Evolutionary conservation across 768 basidiomycete species (phyloP).

Genomic region (Gymnopilus dilepis): DNA sequence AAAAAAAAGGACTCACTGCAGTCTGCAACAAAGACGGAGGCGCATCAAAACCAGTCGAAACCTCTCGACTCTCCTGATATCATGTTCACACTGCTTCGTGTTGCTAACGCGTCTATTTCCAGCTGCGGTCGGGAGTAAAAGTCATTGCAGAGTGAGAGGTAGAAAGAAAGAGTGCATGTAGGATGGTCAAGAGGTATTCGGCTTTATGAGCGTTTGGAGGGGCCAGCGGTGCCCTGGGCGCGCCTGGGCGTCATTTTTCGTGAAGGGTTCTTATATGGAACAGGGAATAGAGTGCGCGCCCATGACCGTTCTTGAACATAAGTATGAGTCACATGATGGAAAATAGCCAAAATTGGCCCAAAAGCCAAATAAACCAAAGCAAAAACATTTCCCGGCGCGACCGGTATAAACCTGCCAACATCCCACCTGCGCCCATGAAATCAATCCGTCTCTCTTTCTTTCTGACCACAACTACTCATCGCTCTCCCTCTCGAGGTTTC

Average conservation of each 20-base stretch:
- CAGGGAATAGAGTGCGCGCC: slow-evolving; percentile 19
- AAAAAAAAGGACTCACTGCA: background rate
- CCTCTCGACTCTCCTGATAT: no score
- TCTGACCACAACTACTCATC: slow-evolving; percentile 25
- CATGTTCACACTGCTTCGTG: background rate
- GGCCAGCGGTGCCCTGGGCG: slow-evolving; percentile 14
- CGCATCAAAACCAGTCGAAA: background rate
- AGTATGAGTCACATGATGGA: slow-evolving; percentile 18
- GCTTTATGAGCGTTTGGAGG: slow-evolving; percentile 5
- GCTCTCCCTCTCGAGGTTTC: background rate
- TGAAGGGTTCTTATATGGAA: slow-evolving; percentile 9
- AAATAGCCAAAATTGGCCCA: background rate
- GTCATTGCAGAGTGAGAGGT: background rate
- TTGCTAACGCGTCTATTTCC: slow-evolving; percentile 9
- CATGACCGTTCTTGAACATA: slow-evolving; percentile 18
- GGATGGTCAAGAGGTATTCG: background rate
- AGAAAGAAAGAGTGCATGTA: background rate
- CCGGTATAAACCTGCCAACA: slow-evolving; percentile 44
- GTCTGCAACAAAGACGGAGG: background rate
- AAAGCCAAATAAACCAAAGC: slow-evolving; percentile 18
- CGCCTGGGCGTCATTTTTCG: slow-evolving; percentile 18
- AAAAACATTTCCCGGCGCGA: slow-evolving; percentile 37
- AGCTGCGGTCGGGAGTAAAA: background rate
- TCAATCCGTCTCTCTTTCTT: slow-evolving; percentile 25
- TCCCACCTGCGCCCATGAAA: slow-evolving; percentile 37